Base-by-base conservation (phyloP, 352 stramenopile species). In the Phytophthora fragariae region DNA sequence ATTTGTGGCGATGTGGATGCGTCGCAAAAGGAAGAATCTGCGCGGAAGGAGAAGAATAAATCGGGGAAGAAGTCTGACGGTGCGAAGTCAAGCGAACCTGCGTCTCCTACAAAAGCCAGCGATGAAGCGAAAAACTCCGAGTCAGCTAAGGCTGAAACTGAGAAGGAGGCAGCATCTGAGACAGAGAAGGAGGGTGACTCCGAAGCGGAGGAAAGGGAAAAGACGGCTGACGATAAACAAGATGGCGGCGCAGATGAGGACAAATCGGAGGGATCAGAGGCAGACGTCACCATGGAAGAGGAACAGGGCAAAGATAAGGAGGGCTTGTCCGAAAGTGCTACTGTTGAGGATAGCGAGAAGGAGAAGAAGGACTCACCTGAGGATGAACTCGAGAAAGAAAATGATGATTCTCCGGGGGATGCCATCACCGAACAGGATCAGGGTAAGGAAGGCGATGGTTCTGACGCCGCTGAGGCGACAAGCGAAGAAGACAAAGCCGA, bases 1-100 rank as follows among this genome's bases (percentile, higher is more conserved):
- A 81, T 82, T n/a, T 50, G 69, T 1, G 68, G 77, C 2, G 57
- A 56, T 62, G 63, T 58, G 54, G 56, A 50, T 29, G 75, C 82
- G 59, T 52, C 66, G 9, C 54, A 78, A 24, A 47, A 71, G 12
- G 14, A 59, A n/a, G 52, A 73, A 55, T 2, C 15, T 33, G 21
- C 59, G 33, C 29, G 11, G 37, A 21, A 59, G 9, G 27, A 27
- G 9, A 70, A 64, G 24, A n/a, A 61, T 12, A 58, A 64, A 57
- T n/a, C 37, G 8, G 62, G 9, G 14, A 46, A 75, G 37, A 57
- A 74, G 57, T 15, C 60, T 47, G 41, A 35, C 5, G 47, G 52
- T 55, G 21, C 15, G 17, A 59, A 64, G 19, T 0, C 59, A 35
- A 63, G 46, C 5, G 60, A 69, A 15, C 0, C 15, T 55, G 49